A percentile compares a stretch with the other conserved stretches of the same genome.
phyloP scores from a whole-genome alignment of 345 rosid genomes.

The Boechera retrofracta region DNA sequence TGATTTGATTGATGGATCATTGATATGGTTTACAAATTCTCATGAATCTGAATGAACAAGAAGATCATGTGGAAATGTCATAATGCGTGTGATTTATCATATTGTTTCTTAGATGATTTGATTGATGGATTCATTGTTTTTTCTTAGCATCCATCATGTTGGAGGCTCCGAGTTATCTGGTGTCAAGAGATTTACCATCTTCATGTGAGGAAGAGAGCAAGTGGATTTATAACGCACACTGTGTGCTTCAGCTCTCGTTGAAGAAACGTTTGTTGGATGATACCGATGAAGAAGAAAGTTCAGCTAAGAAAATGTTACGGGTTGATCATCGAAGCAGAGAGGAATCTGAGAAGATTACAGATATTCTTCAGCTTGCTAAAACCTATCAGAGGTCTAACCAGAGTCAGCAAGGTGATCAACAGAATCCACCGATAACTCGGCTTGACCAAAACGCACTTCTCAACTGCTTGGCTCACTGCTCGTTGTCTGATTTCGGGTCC shows the following conservation, averaged over 20 bases:
- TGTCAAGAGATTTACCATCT: slow-evolving; percentile 55
- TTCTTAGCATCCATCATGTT: slow-evolving; percentile 49
- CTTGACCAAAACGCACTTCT: slow-evolving; percentile 39
- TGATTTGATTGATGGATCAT: slow-evolving; percentile 16
- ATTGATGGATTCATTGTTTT: slow-evolving; percentile 3
- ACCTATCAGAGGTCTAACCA: slow-evolving; percentile 39
- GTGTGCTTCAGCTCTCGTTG: slow-evolving; percentile 46
- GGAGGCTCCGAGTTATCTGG: slow-evolving; percentile 56
- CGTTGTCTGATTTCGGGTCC: slow-evolving; percentile 60
- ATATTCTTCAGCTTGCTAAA: slow-evolving; percentile 45
- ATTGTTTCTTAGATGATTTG: slow-evolving; percentile 20
- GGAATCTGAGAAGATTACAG: slow-evolving; percentile 9
- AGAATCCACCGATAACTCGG: slow-evolving; percentile 21
- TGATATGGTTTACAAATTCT: not conserved
- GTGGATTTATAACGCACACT: slow-evolving; percentile 52
- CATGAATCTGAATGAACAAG: not conserved
- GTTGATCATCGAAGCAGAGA: slow-evolving; percentile 26
- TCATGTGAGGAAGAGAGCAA: slow-evolving; percentile 55
- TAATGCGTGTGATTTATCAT: not conserved
- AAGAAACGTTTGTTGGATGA: slow-evolving; percentile 49
- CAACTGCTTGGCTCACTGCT: slow-evolving; percentile 66
- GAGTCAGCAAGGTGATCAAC: slow-evolving; percentile 35
- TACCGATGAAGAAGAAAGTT: slow-evolving; percentile 25
- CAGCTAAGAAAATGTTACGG: slow-evolving; percentile 34
- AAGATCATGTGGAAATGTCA: not conserved